Percentiles rank a stretch among this genome's conserved stretches.
Conservation (phyloP, 345 rosid species). For the Populus tremula region DNA sequence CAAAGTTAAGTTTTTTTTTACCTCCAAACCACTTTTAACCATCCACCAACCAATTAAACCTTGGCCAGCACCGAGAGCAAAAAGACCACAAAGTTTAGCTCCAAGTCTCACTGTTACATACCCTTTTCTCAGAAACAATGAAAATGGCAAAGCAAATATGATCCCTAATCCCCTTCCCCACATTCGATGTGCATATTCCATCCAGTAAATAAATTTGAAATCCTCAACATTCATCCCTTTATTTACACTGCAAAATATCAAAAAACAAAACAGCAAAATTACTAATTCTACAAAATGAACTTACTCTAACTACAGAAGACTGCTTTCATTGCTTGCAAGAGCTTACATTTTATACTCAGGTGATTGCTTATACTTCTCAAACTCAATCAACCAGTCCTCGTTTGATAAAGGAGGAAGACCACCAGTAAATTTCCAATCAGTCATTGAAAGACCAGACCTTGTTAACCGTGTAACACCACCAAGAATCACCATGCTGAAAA, state of each 20-base stretch:
- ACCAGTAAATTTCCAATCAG: constrained; percentile 91
- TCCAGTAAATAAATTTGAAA: constrained; percentile 96
- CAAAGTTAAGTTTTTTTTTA: constrained; percentile 20
- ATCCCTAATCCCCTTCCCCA: constrained; percentile 98
- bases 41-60: constrained; percentile 99
- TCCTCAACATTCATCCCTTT: constrained; percentile 90
- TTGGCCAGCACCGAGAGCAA: constrained; percentile 96
- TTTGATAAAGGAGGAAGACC: constrained; percentile 77
- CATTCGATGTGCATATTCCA: constrained; percentile 97
- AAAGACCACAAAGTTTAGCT: constrained; percentile 66
- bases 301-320: not conserved
- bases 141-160: constrained; percentile 96
- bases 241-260: constrained; percentile 54
- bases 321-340: not conserved
- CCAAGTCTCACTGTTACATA: constrained; percentile 82
- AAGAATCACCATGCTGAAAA: constrained; percentile 83
- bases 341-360: constrained; percentile 82
- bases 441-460: constrained; percentile 93
- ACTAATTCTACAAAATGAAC: not conserved
- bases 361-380: constrained; percentile 78
- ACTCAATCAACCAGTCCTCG: constrained; percentile 77
- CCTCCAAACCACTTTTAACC: constrained; percentile 99
- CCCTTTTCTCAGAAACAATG: constrained; percentile 81
- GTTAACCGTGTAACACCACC: constrained; percentile 88
- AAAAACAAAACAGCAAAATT: not conserved